These are phyloP conservation scores for Globisporangium okanoganense DNA, from an alignment of 352 stramenopile species.

Conservation along the genomic window DNA sequence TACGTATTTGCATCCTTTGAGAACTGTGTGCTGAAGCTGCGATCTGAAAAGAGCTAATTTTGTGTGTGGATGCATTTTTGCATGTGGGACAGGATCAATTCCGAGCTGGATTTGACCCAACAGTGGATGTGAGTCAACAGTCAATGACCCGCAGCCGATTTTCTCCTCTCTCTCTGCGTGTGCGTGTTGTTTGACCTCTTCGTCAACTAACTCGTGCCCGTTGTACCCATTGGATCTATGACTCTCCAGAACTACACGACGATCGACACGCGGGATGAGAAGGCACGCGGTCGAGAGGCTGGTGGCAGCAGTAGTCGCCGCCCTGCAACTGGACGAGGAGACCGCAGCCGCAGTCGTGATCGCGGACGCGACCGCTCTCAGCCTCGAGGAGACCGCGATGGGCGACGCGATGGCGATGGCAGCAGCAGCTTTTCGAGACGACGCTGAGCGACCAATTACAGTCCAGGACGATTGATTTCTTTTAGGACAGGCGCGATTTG, in stretches of 20 bases:
- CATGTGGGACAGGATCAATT: slow-evolving; percentile 58
- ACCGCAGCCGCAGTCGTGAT: slow-evolving; percentile 8
- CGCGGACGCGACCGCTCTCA: not conserved
- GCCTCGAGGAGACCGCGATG: not conserved
- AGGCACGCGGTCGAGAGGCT: not conserved
- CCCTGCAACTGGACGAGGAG: not conserved
- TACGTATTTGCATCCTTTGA: slow-evolving; percentile 18
- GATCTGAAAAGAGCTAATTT: not conserved
- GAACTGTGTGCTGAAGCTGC: not conserved
- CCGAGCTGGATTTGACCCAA: slow-evolving; percentile 46
- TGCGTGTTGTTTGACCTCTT: not conserved
- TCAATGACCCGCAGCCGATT: not conserved
- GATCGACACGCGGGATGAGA: slow-evolving; percentile 48
- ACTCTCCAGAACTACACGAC: slow-evolving; percentile 59
- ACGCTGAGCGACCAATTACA: not conserved
- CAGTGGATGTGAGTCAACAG: slow-evolving; percentile 38
- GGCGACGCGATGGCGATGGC: not conserved
- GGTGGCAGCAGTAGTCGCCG: not conserved
- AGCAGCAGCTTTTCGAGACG: not conserved
- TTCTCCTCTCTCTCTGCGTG: not conserved
- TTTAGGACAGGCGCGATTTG: too few species aligned
- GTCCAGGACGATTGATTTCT: not conserved
- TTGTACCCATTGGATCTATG: not conserved
- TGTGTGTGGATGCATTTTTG: slow-evolving; percentile 13
- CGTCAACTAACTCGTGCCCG: not conserved